Evolutionary conservation across 345 rosid genomes (phyloP), one percentile per base, ranked within the genome.

Genomic region (Boechera stricta): DNA sequence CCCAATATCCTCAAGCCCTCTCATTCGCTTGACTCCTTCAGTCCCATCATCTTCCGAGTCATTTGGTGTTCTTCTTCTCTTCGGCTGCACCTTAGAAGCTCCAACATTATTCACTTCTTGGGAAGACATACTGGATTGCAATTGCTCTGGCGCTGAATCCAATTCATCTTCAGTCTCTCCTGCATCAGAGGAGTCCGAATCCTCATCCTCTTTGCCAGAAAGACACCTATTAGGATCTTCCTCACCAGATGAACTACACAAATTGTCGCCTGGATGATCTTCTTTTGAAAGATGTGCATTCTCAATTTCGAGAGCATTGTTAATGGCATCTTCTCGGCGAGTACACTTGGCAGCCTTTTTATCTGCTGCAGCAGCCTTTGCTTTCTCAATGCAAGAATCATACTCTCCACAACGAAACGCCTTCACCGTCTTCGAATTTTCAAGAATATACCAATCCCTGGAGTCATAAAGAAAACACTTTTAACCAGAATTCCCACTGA

Each of bases 11-110:
- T 86, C 93, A 69, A 91, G 97, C 63, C 98, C 99, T 88, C 93
- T 91, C 99, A 96, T 96, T 1, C 99, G 91, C 89, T 91, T 91
- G 73, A 74, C 85, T 67, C 97, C 92, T 86, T 87, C 98, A 45
- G 84, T 87, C 73, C 99, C 99, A 86, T 95, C 99, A 82, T 91
- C 99, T 85, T 91, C 98, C 0, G 97, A 96, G 81, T 91, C 98
- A 82, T 91, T 96, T 15, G 97, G 96, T 13, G 96, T 96, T 84
- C 85, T 89, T 82, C 97, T 91, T 77, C 96, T 89, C 87, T 81
- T 87, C 69, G 90, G 49, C 66, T 80, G 89, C 80, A 77, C 80
- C 84, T 85, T 91, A 48, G 77, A 72, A 77, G 81, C 81, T 78
- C 71, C 81, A 31, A 44, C 42, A 67, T 72, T 82, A 74, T 80